Base-by-base conservation (phyloP, 805 yeast genomes). In the Clavispora carvajalis region DNA sequence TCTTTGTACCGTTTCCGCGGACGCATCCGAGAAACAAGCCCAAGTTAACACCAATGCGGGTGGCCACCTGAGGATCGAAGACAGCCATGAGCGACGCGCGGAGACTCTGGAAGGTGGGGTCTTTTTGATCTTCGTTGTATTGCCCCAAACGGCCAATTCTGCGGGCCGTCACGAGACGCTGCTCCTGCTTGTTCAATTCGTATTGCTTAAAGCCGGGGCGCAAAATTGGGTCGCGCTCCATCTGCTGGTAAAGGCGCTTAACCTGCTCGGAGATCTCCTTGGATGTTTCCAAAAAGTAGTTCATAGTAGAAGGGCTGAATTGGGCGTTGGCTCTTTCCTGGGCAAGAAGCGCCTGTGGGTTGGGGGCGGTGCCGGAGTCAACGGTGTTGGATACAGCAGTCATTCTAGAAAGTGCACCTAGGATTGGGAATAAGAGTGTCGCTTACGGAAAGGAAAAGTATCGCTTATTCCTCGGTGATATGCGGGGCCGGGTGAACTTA, bases 221-320 rank as follows among this genome's bases (percentile, higher is more conserved):
- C 44, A 51, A 40, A 17, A 51, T 42, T 3, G 55, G 54, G 41
- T 51, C 55, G 17, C 53, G 33, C 34, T 52, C 55, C 41, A 51
- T 34, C 30, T 46, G 49, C 34, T 50, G 54, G 24, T 43, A 22
- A 23, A 46, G 17, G 3, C 26, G n/a, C 41, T 45, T 48, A 36
- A 50, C 44, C 25, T 33, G 36, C 33, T 43, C 46, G 11, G 59
- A 54, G 37, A 42, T 41, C 34, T 54, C 57, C 38, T 44, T 36
- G 22, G 53, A 44, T 5, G 51, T 49, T 41, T 58, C 62, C 43
- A 58, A 52, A 43, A 57, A 58, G 43, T 49, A 35, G 45, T 57
- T 55, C 62, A 58, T 58, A 18, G 38, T 26, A 13, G 43, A 44
- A 6, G 57, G 52, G 44, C 53, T 46, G 38, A 57, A 53, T 25